Evolutionary conservation across 768 basidiomycete species (phyloP), one percentile per base, ranked within the genome.

Genomic region (Daedaleopsis nitida): DNA sequence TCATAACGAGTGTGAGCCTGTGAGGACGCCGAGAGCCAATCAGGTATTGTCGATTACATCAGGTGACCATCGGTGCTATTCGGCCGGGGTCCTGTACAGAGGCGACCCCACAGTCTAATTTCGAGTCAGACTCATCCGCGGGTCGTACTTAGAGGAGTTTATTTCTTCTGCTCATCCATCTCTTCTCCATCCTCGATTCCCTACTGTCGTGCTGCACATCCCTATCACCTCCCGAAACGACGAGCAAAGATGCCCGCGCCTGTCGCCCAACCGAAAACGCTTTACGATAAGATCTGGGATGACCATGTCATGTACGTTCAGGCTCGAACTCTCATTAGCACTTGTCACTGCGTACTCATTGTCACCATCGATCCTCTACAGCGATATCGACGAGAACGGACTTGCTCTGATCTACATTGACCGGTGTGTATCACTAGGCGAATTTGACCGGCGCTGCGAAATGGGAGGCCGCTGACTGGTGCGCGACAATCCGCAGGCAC

Each of bases 211-310:
- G 34, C 39, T 42, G 19, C 34, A 24, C 34, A 17, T 13, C 5
- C 12, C 51, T 45, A 37, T 34, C 45, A 21, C 16, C 27, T 47
- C 11, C 6, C 21, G 17, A 14, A 44, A 11, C 24, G 24, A 32
- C 27, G 19, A 11, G n/a, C 56, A 32, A 65, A 17, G 35, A 88
- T 88, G 87, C 83, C 86, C 47, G 80, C 77, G 35, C 75, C 84
- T n/a, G 74, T 81, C 17, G 66, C 78, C 56, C 75, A 80, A 21
- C 93, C 94, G 11, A 87, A 94, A 63, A 98, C 96, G 38, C 81
- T 98, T 34, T 97, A 98, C 76, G 96, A 98, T 77, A 98, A 98
- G 79, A 94, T 98, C 65, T 97, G 92, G 87, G 94, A 97, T 66
- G 94, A 98, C 73, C 96, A 98, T 77, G 86, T 96, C 70, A 90